Conservation (phyloP, 306 rosid species). For the Canavalia ensiformis region DNA sequence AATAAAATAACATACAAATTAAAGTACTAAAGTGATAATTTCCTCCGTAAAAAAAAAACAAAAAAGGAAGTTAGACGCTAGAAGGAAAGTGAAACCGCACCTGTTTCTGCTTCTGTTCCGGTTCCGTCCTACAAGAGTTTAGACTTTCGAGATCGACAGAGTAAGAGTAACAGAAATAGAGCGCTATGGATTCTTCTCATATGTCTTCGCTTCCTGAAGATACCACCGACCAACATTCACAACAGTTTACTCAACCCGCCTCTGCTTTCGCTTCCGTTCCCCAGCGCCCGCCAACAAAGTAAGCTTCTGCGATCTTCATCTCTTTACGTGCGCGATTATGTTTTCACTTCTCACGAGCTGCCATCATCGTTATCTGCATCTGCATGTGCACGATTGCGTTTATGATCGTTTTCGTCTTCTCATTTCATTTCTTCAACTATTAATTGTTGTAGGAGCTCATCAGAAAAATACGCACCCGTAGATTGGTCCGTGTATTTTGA, state of each 20-base stretch:
- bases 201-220: conserved; percentile 78
- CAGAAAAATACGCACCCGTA: conserved; percentile 67
- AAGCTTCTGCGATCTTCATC: conserved; percentile 49
- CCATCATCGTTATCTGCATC: not conserved
- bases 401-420: not conserved
- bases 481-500: conserved; percentile 85
- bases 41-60: not conserved
- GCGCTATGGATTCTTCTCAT: conserved; percentile 61
- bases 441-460: conserved; percentile 60
- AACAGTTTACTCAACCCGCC: conserved; percentile 45
- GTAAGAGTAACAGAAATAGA: not conserved
- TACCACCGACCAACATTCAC: conserved; percentile 47
- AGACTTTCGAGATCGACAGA: conserved; percentile 28
- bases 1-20: no score
- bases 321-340: not conserved
- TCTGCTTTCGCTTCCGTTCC: conserved; percentile 83
- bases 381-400: not conserved
- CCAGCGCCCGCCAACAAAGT: conserved; percentile 79
- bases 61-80: not conserved
- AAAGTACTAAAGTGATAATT: no score
- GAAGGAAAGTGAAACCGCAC: not conserved
- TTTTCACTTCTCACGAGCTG: not conserved
- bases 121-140: not conserved
- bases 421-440: not conserved
- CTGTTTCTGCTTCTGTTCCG: not conserved